These are phyloP conservation scores for Rosa persica DNA, from an alignment of 306 rosid species.

Conservation along the genomic window DNA sequence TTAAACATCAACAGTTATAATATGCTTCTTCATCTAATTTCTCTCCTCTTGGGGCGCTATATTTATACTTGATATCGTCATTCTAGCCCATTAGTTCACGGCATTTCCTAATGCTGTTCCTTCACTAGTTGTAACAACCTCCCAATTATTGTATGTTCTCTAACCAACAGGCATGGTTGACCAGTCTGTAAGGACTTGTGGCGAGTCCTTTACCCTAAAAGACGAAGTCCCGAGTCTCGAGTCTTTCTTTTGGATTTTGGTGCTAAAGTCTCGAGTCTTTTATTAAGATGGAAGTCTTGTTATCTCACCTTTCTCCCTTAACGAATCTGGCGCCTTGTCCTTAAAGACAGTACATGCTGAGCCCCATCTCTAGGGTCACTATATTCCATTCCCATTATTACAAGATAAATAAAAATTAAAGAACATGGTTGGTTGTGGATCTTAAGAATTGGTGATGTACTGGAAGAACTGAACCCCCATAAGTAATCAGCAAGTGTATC, in stretches of 20 bases:
- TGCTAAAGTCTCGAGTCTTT: neutral
- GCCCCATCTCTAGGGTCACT: neutral
- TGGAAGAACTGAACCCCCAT: neutral
- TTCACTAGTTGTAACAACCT: neutral
- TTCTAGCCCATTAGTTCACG: neutral
- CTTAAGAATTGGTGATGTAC: neutral
- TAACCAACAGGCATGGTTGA: neutral
- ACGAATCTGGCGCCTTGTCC: neutral
- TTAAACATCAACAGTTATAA: neutral
- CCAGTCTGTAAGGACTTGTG: neutral
- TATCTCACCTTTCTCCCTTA: neutral
- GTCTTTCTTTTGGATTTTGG: neutral
- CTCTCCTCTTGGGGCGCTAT: neutral
- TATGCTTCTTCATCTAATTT: neutral
- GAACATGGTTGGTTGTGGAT: slow-evolving; percentile 5
- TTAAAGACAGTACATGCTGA: neutral
- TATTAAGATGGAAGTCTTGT: neutral
- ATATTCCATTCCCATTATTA: neutral
- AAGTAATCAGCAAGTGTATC: neutral
- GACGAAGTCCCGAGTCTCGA: neutral
- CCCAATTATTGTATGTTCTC: neutral
- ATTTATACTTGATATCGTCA: neutral
- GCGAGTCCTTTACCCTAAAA: neutral
- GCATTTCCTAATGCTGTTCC: neutral
- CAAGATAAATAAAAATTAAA: neutral